Evolutionary conservation across 2,329 filamentous ascomycete species (phyloP).

Genomic region (Xylariaceae sp.): DNA sequence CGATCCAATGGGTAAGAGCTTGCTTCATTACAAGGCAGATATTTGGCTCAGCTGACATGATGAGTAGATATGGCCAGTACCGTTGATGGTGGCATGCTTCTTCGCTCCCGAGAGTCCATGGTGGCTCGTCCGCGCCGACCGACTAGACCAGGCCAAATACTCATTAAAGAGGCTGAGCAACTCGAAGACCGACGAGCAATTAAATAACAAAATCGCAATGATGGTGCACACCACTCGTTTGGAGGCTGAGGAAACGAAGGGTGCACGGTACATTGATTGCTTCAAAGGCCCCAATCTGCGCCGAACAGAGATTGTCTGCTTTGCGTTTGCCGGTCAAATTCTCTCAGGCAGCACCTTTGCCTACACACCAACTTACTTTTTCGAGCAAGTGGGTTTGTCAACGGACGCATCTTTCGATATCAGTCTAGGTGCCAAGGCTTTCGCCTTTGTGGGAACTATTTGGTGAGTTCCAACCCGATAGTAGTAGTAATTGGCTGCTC

Average conservation of each 20-base stretch:
- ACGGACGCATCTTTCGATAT: slow-evolving; percentile 31
- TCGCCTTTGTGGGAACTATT: slow-evolving; percentile 37
- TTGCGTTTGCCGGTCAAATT: slow-evolving; percentile 23
- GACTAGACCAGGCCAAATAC: slow-evolving; percentile 33
- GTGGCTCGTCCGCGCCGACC: slow-evolving; percentile 40
- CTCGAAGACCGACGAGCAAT: slow-evolving; percentile 29
- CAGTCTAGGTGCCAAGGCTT: slow-evolving; percentile 32
- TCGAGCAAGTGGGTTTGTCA: slow-evolving; percentile 31
- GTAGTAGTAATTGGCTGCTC: background rate
- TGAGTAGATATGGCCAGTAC: slow-evolving; percentile 36
- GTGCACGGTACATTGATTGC: slow-evolving; percentile 44
- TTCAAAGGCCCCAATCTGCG: slow-evolving; percentile 39
- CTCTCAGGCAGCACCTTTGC: slow-evolving; percentile 20
- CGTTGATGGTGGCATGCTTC: slow-evolving; percentile 35
- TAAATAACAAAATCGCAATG: slow-evolving; percentile 39
- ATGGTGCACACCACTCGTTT: slow-evolving; percentile 43
- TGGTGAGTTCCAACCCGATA: slow-evolving; percentile 26
- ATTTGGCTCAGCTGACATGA: background rate
- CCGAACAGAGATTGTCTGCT: slow-evolving; percentile 29
- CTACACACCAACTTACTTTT: slow-evolving; percentile 31
- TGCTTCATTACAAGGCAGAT: background rate
- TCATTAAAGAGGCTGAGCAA: slow-evolving; percentile 34
- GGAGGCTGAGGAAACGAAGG: slow-evolving; percentile 37
- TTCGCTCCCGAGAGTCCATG: slow-evolving; percentile 47
- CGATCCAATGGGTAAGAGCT: slow-evolving; percentile 37